Percentiles rank a stretch among this genome's conserved stretches.
Evolutionary conservation across 352 stramenopile species (phyloP).

Genomic region (Pythium rhizo-oryzae): DNA sequence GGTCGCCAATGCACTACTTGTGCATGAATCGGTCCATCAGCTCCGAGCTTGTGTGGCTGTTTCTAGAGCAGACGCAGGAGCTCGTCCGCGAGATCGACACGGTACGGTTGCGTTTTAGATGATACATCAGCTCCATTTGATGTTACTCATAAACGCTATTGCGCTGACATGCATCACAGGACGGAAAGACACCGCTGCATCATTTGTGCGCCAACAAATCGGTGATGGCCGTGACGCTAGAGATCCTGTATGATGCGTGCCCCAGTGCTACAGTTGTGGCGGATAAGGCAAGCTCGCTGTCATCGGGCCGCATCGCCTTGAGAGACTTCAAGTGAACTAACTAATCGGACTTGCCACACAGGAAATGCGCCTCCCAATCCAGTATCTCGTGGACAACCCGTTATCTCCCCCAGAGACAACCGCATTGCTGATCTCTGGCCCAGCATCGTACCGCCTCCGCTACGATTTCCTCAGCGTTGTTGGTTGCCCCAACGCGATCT

Average conservation of each 20-base stretch:
- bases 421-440: slow-evolving; percentile 53
- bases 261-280: slow-evolving; percentile 53
- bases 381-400: slow-evolving; percentile 74
- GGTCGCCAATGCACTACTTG: slow-evolving; percentile 71
- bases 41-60: slow-evolving; percentile 67
- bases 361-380: slow-evolving; percentile 69
- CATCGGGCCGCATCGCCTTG: no score
- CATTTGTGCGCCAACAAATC: slow-evolving; percentile 62
- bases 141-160: no score
- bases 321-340: not conserved
- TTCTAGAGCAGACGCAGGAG: slow-evolving; percentile 62
- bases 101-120: slow-evolving; percentile 35
- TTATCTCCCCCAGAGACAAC: slow-evolving; percentile 49
- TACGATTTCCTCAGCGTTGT: slow-evolving; percentile 61
- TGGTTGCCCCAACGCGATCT: slow-evolving; percentile 17
- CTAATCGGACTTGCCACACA: slow-evolving; percentile 14
- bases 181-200: slow-evolving; percentile 60
- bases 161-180: slow-evolving; percentile 26
- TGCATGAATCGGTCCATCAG: slow-evolving; percentile 63
- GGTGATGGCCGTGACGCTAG: slow-evolving; percentile 51
- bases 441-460: slow-evolving; percentile 64
- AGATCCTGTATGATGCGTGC: slow-evolving; percentile 74
- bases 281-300: slow-evolving; percentile 41
- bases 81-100: slow-evolving; percentile 58
- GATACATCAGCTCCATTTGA: not conserved